A percentile compares a stretch with the other conserved stretches of the same genome.
These are phyloP conservation scores for Vaccinium vitisidaea DNA, from an alignment of 148 eudicot genomes.

Conservation along the genomic window DNA sequence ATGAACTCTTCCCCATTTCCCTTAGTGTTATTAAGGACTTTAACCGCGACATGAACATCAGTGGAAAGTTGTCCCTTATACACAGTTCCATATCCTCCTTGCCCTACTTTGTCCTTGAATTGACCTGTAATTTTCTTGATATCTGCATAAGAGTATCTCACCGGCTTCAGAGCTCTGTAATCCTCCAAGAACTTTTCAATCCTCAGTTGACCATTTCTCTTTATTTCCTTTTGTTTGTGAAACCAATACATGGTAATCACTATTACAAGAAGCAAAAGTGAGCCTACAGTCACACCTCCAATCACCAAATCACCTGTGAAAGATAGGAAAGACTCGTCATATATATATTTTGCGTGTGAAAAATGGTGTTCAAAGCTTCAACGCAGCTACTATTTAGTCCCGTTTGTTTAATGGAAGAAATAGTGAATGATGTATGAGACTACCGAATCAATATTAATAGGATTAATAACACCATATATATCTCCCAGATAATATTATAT, in stretches of 20 bases:
- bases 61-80: slow-evolving; percentile 27
- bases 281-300: too few relatives aligned
- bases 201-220: too few relatives aligned
- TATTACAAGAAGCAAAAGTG: too few relatives aligned
- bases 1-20: slow-evolving; percentile 30
- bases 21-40: slow-evolving; percentile 22
- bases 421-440: not conserved
- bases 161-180: slow-evolving; percentile 16
- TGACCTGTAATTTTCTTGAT: slow-evolving; percentile 22
- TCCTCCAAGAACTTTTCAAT: too few relatives aligned
- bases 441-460: too few relatives aligned
- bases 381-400: not conserved
- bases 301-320: too few relatives aligned
- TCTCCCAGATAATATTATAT: too few relatives aligned
- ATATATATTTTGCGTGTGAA: not conserved
- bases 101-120: slow-evolving; percentile 16
- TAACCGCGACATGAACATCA: slow-evolving; percentile 31
- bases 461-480: too few relatives aligned
- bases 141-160: slow-evolving; percentile 26
- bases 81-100: slow-evolving; percentile 29
- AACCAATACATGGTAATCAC: too few relatives aligned
- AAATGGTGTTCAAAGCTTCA: not conserved
- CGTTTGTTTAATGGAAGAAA: not conserved
- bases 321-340: too few relatives aligned
- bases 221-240: too few relatives aligned